Evolutionary conservation across 164 flowering plant species (phyloP), one percentile per base, ranked within the genome.

Genomic region (Echeveria elegans): DNA sequence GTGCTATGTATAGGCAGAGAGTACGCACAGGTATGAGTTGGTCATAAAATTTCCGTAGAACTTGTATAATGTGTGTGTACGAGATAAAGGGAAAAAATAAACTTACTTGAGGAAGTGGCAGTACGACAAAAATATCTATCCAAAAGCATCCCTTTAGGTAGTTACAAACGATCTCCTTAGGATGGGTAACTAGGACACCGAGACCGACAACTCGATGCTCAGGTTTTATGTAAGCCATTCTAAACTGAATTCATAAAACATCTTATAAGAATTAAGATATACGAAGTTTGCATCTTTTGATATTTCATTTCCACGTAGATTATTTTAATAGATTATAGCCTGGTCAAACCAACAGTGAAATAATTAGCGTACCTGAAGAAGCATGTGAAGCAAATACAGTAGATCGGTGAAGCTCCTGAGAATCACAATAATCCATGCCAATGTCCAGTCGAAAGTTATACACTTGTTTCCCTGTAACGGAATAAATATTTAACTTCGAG

Each of bases 51-150:
- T 23, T 23, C 28, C 7, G 23, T 1, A 47, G 21, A 52, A 2
- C 11, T 23, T 8, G 8, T 6, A 8, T 9, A 7, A 8, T 52
- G 59, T 21, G 28, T 52, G 29, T 52, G 4, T 9, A 52, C 7
- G n/a, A 23, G 0, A 19, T 18, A 24, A 9, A 52, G 18, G 9
- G 14, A 21, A 52, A 52, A 52, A 63, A 28, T 43, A 64, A 68
- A 69, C 69, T 71, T 78, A 90, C 98, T 76, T 92, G 96, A 41
- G 98, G 96, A 71, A 92, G 90, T 30, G 98, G 98, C 18, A 92
- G 69, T 29, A 80, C 88, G 36, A 86, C 69, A 74, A 88, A 82
- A 1, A 88, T 56, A 74, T 92, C 96, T 30, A 92, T 41, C 7
- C 77, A 18, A 72, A 92, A 90, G 66, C 72, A 77, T 66, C 89